Evolutionary conservation across 805 yeast genomes (phyloP).

Genomic region (Cephaloascus fragrans): DNA sequence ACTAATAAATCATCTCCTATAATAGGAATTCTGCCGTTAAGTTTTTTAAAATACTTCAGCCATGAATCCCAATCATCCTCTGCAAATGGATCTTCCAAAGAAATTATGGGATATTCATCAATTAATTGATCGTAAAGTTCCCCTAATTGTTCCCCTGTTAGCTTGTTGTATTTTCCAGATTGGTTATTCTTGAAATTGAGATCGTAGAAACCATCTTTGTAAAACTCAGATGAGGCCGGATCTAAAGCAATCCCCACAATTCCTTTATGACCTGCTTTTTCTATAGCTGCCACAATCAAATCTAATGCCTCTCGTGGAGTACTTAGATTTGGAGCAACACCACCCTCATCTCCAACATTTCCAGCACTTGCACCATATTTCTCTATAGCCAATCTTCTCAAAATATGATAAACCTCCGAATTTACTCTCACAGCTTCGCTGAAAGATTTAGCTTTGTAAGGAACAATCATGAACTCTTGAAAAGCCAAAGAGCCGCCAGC

Average conservation of each 20-base stretch:
- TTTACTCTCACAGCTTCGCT: slow-evolving; percentile 11
- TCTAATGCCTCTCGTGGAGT: slow-evolving; percentile 13
- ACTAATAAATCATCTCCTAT: slow-evolving; percentile 15
- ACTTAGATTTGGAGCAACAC: slow-evolving; percentile 12
- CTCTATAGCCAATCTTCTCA: slow-evolving; percentile 10
- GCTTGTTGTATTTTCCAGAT: slow-evolving; percentile 8
- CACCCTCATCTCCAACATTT: slow-evolving; percentile 17
- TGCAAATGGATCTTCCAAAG: slow-evolving; percentile 14
- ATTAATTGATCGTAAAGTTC: slow-evolving; percentile 8
- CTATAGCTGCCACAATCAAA: slow-evolving; percentile 10
- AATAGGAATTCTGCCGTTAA: slow-evolving; percentile 8
- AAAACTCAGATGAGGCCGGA: slow-evolving; percentile 14
- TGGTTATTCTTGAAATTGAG: slow-evolving; percentile 12
- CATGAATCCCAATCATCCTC: slow-evolving; percentile 16
- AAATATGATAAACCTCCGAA: slow-evolving; percentile 12
- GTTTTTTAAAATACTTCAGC: slow-evolving; percentile 8
- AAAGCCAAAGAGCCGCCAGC: slow-evolving; percentile 16
- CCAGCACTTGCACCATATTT: slow-evolving; percentile 13
- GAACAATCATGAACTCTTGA: slow-evolving; percentile 17
- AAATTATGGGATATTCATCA: slow-evolving; percentile 12
- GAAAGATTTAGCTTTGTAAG: slow-evolving; percentile 8
- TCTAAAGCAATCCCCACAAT: slow-evolving; percentile 12
- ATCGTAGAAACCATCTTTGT: slow-evolving; percentile 11
- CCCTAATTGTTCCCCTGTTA: slow-evolving; percentile 12
- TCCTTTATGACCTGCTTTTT: slow-evolving; percentile 10